Conservation (phyloP, 2,329 filamentous ascomycete species). For the Claviceps arundinis region DNA sequence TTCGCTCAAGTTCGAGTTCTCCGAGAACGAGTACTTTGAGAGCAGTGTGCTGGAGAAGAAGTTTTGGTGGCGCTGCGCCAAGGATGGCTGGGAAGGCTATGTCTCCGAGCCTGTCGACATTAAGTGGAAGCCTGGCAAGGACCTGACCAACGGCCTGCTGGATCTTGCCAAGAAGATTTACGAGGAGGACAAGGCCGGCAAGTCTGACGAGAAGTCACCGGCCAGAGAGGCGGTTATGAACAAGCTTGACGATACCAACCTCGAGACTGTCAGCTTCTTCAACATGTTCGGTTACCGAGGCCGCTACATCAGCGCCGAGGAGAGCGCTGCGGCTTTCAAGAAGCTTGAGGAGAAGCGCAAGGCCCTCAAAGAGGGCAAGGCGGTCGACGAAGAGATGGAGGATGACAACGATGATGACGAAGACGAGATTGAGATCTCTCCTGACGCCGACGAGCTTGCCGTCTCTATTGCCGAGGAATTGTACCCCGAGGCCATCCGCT, state of each 20-base stretch:
- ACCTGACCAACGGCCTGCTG: constrained; percentile 70
- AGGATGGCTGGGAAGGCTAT: constrained; percentile 58
- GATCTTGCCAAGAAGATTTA: constrained; percentile 58
- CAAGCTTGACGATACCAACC: constrained; percentile 45
- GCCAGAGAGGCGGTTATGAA: constrained; percentile 37
- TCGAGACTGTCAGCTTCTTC: constrained; percentile 69
- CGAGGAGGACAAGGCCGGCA: constrained; percentile 39
- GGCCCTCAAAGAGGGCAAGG: constrained; percentile 35
- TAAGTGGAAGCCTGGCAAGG: constrained; percentile 68
- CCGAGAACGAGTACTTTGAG: constrained; percentile 69
- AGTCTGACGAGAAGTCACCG: constrained; percentile 27
- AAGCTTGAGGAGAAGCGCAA: constrained; percentile 45
- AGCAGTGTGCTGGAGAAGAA: constrained; percentile 74
- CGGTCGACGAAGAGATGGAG: constrained; percentile 26
- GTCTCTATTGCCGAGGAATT: constrained; percentile 73
- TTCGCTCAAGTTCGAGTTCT: constrained; percentile 64
- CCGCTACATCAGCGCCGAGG: constrained; percentile 55
- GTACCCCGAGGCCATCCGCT: constrained; percentile 77
- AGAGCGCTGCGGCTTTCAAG: constrained; percentile 49
- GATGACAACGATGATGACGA: constrained; percentile 47
- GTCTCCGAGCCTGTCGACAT: constrained; percentile 84
- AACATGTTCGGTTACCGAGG: constrained; percentile 75
- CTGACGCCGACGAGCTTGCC: constrained; percentile 73
- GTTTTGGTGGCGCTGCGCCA: constrained; percentile 68
- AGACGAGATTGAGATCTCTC: constrained; percentile 68